phyloP scores from a whole-genome alignment of 306 rosid genomes.

The Hylodesmum podocarpum region DNA sequence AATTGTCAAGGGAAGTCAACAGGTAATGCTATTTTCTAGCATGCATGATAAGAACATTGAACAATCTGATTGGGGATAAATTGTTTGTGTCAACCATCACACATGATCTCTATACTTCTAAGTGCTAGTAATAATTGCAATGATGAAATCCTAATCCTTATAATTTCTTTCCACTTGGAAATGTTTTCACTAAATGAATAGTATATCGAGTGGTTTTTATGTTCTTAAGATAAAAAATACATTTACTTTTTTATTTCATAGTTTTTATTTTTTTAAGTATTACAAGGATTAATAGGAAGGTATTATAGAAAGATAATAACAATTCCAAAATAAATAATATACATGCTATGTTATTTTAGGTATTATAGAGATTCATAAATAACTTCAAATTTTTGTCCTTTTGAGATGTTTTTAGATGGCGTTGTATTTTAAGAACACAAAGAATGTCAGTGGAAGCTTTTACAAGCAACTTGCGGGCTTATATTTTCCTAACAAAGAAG shows the following conservation, averaged over 20 bases:
- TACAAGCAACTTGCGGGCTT: not conserved
- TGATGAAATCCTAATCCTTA: not conserved
- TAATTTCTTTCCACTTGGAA: too few species aligned
- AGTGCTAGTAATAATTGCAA: not conserved
- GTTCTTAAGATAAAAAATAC: too few species aligned
- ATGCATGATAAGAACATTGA: not conserved
- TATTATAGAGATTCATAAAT: too few species aligned
- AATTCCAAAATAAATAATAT: too few species aligned
- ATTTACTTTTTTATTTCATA: too few species aligned
- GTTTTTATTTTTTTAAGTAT: too few species aligned
- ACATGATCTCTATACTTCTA: not conserved
- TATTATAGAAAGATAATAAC: too few species aligned
- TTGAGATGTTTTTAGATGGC: not conserved
- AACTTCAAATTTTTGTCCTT: too few species aligned
- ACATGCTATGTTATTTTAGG: too few species aligned
- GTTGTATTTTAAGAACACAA: not conserved
- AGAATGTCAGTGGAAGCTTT: not conserved
- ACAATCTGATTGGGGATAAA: not conserved
- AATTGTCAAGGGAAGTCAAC: conserved; percentile 82
- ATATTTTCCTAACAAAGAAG: not conserved
- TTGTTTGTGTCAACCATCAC: not conserved
- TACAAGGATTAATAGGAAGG: too few species aligned
- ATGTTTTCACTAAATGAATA: too few species aligned
- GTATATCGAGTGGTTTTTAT: too few species aligned
- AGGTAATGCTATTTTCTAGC: conserved; percentile 50